These are phyloP conservation scores for Hypomyces perniciosus DNA, from an alignment of 2,329 filamentous ascomycete genomes.

Conservation along the genomic window DNA sequence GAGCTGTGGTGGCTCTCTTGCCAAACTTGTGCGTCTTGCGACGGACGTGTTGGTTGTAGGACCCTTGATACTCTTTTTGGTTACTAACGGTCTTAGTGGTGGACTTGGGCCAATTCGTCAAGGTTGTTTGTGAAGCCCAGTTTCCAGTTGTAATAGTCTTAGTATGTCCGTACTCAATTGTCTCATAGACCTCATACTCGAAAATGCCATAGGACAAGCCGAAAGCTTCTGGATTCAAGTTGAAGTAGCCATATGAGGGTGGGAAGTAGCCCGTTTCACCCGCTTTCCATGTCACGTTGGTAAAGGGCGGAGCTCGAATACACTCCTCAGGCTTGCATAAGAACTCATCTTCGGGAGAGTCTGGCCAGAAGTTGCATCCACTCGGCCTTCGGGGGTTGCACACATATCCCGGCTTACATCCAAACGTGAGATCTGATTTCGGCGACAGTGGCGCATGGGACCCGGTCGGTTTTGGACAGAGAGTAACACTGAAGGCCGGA, in stretches of 20 bases:
- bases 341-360: slow-evolving; percentile 40
- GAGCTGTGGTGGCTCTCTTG: slow-evolving; percentile 37
- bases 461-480: slow-evolving; percentile 42
- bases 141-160: slow-evolving; percentile 49
- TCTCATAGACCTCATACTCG: slow-evolving; percentile 34
- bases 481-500: slow-evolving; percentile 25
- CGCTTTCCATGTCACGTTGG: slow-evolving; percentile 35
- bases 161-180: slow-evolving; percentile 29
- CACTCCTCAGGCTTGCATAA: slow-evolving; percentile 42
- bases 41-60: slow-evolving; percentile 11
- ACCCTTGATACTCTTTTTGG: neutral
- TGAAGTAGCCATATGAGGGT: slow-evolving; percentile 50
- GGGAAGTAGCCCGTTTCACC: slow-evolving; percentile 47
- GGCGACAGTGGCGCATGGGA: slow-evolving; percentile 25
- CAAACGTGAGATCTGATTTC: slow-evolving; percentile 43
- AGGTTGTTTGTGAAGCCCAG: slow-evolving; percentile 45
- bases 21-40: slow-evolving; percentile 22
- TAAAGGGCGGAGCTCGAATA: slow-evolving; percentile 33
- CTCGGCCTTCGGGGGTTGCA: slow-evolving; percentile 46
- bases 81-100: slow-evolving; percentile 16
- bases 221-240: slow-evolving; percentile 56
- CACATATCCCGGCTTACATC: slow-evolving; percentile 47
- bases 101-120: slow-evolving; percentile 30
- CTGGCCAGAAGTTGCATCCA: slow-evolving; percentile 47
- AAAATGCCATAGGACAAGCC: slow-evolving; percentile 60